Evolutionary conservation across 768 basidiomycete species (phyloP), one percentile per base, ranked within the genome.

Genomic region (Termitomyces sp.): DNA sequence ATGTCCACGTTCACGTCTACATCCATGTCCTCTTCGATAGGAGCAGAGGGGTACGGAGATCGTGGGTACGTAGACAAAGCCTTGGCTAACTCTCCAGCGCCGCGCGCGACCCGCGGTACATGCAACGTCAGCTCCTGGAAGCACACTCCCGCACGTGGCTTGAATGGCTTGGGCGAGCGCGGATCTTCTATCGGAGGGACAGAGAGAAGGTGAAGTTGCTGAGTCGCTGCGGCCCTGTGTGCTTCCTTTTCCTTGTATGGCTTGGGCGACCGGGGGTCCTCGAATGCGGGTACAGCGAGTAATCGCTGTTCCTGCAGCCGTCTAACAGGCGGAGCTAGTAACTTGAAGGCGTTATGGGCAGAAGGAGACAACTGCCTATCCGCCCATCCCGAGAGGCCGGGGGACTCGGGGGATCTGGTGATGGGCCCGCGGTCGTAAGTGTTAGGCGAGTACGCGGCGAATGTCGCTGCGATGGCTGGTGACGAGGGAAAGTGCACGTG

Each of bases 401-500:
- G 75, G 3, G 72, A 72, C 64, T 84, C 86, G 2, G 84, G 85
- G 3, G 77, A 77, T 42, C 87, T 77, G 34, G 76, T 72, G 67
- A 86, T 85, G 10, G 88, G 80, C 0, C 77, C 79, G 41, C 88
- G 82, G 67, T 89, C 88, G 64, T 88, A 88, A 0, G 76, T 76
- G 50, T 74, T 65, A 0, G 86, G 69, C 0, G 86, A 85, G 66
- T 86, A 80, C 5, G 83, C 79, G 24, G 76, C 70, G 67, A 79
- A 82, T 5, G 81, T 84, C 24, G 82, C 76, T 12, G 78, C 76
- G 54, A 88, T 73, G 37, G 74, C 67, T 13, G 86, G 82, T 1
- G 85, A 82, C 13, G 83, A 80, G 7, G 85, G 84, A 64, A 89
- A 88, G 69, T 84, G 85, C 56, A 88, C 86, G 64, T 82, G 85